Base-by-base conservation (phyloP, 805 yeast genomes). In the Saccharomycopsis microspora region DNA sequence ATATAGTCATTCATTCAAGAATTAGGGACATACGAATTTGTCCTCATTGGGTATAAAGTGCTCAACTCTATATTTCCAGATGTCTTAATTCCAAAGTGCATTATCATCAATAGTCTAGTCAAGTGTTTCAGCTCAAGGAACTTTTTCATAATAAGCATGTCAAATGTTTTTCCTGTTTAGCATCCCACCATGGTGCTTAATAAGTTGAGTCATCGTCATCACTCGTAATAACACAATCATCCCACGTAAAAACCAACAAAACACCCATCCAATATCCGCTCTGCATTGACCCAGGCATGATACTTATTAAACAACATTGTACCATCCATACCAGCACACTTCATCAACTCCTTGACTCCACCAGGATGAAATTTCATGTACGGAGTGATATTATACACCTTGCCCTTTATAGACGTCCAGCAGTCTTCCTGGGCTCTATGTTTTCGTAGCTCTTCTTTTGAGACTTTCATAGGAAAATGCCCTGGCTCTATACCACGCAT, bases 361-460 rank as follows among this genome's bases (percentile, higher is more conserved):
- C 98, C 98, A 0, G 98, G 98, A 56, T 90, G 98, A 62, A 80
- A 93, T 47, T 75, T 68, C 35, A 93, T 59, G 62, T 93, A 90
- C 8, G 83, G 79, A 0, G 96, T 80, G n/a, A 90, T 69, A 58
- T 89, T 86, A 66, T 85, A 90, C 1, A 90, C 95, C 57, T 77
- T 82, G 3, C 88, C 85, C 41, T 76, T 77, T 5, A 90, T 71
- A 34, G 77, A 77, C 3, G 93, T 82, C 97, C 97, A 90, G 50
- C 85, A 85, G 59, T 93, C 95, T 0, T 73, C 74, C n/a, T 51
- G 53, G 0, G 70, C 61, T 19, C 67, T 70, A 61, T 90, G 97
- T 43, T 63, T 67, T 40, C 65, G 64, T 47, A 89, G 66, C 55
- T 83, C 82, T 2, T 73, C 78, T 39, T 66, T 68, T 4, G 81